Conservation (phyloP, 176 grass and related monocot genomes). For the Tillandsia fasciculata region DNA sequence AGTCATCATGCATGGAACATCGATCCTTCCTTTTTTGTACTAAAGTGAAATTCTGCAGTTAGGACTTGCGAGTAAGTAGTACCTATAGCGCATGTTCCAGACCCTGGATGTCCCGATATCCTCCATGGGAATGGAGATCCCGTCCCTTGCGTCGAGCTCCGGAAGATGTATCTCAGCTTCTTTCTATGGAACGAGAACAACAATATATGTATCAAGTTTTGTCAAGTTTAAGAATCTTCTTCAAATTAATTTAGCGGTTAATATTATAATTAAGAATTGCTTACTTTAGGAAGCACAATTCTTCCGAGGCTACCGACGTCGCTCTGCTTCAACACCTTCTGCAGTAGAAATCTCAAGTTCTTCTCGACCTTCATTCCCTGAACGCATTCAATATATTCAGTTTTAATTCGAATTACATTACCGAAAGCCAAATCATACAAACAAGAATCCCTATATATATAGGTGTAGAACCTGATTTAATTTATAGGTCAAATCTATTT, state of each 20-base stretch:
- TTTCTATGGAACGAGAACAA: conserved; percentile 56
- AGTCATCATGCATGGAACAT: neutral
- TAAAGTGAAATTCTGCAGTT: conserved; percentile 12
- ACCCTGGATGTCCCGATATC: conserved; percentile 68
- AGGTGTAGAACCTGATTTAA: neutral
- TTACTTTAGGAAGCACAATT: conserved; percentile 97
- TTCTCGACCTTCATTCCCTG: conserved; percentile 62
- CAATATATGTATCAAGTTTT: neutral
- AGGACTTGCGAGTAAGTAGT: conserved; percentile 12
- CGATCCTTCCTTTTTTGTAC: neutral
- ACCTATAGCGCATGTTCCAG: conserved; percentile 98
- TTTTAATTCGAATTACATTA: neutral
- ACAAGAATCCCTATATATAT: neutral
- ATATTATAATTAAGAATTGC: conserved; percentile 1
- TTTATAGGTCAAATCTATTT: neutral
- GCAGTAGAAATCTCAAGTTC: conserved; percentile 76
- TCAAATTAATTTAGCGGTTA: too few species aligned
- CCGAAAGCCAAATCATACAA: neutral
- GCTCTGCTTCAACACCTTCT: conserved; percentile 98
- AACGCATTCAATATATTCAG: neutral
- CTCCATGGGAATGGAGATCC: conserved; percentile 82
- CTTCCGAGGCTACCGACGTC: conserved; percentile 77
- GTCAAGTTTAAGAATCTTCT: neutral
- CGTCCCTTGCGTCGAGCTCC: conserved; percentile 73
- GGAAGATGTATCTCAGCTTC: conserved; percentile 84